phyloP scores from a whole-genome alignment of 495 filamentous ascomycete genomes.

The Neurospora pannonica region DNA sequence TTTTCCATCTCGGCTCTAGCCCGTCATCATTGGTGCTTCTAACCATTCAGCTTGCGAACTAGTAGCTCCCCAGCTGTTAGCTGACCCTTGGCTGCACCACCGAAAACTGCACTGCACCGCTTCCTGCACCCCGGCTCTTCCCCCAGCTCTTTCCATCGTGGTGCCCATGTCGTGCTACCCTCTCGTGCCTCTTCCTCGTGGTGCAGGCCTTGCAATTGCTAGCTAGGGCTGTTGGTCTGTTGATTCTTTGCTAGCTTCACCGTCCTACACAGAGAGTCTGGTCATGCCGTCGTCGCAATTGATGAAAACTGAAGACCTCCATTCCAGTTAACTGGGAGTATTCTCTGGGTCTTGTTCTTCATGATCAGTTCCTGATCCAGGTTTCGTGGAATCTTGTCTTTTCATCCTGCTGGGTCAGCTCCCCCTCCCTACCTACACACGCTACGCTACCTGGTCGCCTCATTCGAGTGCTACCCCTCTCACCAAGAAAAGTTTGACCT shows the following conservation, averaged over 20 bases:
- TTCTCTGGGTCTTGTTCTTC: not conserved
- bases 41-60: not conserved
- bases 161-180: not conserved
- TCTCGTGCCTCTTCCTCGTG: not conserved
- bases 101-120: not conserved
- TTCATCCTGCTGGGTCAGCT: not conserved
- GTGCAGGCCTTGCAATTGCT: not conserved
- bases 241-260: not conserved
- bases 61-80: not conserved
- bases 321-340: not conserved
- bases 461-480: not conserved
- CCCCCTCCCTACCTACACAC: not conserved
- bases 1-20: not conserved
- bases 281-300: not conserved
- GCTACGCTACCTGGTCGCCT: not conserved
- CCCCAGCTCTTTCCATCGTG: not conserved
- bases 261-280: not conserved
- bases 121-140: not conserved
- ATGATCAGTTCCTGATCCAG: not conserved
- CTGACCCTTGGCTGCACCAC: not conserved
- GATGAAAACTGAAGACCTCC: not conserved
- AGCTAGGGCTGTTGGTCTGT: not conserved
- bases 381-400: not conserved
- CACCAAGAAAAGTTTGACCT: not conserved
- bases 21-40: not conserved